phyloP scores from a whole-genome alignment of 192 early-diverging fungal species.

The Diversispora eburnea region DNA sequence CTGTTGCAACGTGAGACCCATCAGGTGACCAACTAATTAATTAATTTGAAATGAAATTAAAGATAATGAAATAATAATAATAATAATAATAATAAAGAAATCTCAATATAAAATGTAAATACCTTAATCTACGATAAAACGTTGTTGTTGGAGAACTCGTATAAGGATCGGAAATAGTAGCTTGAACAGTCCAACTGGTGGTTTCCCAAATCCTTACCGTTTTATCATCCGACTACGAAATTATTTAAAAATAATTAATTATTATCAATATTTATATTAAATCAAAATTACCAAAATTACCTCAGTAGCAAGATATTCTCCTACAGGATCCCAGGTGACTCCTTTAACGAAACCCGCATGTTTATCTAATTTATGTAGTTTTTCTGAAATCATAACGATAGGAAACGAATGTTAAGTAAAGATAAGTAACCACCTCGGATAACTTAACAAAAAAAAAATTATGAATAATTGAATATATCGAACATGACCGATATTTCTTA shows the following conservation, averaged over 20 bases:
- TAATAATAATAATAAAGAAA: not conserved
- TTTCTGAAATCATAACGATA: constrained; percentile 35
- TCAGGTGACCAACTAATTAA: constrained; percentile 92
- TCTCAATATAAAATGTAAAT: too few species aligned
- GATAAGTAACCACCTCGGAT: not conserved
- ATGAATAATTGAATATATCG: not conserved
- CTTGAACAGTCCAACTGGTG: constrained; percentile 82
- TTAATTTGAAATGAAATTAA: not conserved
- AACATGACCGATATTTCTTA: constrained; percentile 25
- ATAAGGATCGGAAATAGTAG: constrained; percentile 69
- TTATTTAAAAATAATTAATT: not conserved
- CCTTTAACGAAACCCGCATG: constrained; percentile 95
- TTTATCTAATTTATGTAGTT: constrained; percentile 58
- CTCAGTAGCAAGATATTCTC: constrained; percentile 89
- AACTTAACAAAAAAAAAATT: not conserved
- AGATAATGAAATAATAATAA: not conserved
- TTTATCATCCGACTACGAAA: constrained; percentile 79
- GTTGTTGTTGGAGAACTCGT: constrained; percentile 76
- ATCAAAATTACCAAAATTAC: constrained; percentile 34
- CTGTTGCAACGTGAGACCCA: constrained; percentile 85
- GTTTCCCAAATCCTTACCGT: constrained; percentile 82
- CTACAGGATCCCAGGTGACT: constrained; percentile 92
- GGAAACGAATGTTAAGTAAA: not conserved
- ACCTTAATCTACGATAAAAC: constrained; percentile 84
- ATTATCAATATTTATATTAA: not conserved